phyloP scores from a whole-genome alignment of 208 protist genomes.

The Kentomonas sorsogonicus region DNA sequence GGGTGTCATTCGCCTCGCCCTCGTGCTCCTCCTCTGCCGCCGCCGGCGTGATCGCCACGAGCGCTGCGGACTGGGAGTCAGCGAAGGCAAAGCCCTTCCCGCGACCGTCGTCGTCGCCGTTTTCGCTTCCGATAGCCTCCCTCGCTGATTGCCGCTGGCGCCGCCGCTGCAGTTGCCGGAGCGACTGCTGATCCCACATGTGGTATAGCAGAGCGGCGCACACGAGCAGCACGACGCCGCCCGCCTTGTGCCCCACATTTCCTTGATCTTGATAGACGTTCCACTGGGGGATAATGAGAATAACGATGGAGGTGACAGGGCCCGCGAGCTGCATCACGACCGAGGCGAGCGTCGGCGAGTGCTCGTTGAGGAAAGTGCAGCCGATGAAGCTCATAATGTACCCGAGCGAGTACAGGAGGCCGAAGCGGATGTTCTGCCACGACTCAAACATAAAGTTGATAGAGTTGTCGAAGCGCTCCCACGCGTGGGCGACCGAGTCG shows the following conservation, averaged over 20 bases:
- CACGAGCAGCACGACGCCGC: conserved; percentile 61
- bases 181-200: conserved; percentile 66
- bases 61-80: no score
- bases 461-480: conserved; percentile 36
- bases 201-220: conserved; percentile 62
- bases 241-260: conserved; percentile 60
- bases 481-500: conserved; percentile 26
- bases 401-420: conserved; percentile 60
- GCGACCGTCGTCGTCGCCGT: no score
- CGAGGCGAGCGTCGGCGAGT: conserved; percentile 75
- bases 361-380: conserved; percentile 77
- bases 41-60: background rate
- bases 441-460: conserved; percentile 58
- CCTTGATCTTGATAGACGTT: conserved; percentile 64
- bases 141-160: conserved; percentile 14
- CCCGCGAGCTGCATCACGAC: conserved; percentile 75
- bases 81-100: no score
- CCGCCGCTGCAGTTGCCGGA: conserved; percentile 20
- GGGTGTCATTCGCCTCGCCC: no score
- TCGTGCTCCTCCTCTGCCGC: background rate
- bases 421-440: conserved; percentile 61
- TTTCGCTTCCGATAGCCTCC: no score
- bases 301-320: conserved; percentile 63
- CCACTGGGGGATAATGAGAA: conserved; percentile 73
- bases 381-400: conserved; percentile 79